Base-by-base conservation (phyloP, 177 flowering plant genomes). In the Telopea speciosissima region DNA sequence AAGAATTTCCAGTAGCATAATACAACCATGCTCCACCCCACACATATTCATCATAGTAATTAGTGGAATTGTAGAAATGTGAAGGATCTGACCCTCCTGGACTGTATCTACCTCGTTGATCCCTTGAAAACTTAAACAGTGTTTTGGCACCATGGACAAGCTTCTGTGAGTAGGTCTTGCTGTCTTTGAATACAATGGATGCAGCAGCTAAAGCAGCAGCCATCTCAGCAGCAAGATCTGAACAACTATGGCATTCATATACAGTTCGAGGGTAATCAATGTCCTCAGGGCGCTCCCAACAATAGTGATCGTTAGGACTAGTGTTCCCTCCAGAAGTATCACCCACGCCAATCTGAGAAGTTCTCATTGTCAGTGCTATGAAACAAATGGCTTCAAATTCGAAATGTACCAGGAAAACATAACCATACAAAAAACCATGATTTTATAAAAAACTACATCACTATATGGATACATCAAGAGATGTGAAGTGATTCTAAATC, bases 11-110 rank as follows among this genome's bases (percentile, higher is more conserved):
- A 17, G 99, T 96, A n/a, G 99, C 99, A 72, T 91, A 96, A 65
- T 87, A 95, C 73, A 96, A 63, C 99, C 99, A 96, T 14, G 97
- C 86, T 22, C 87, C 88, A 31, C 99, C 97, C 99, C 99, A 96
- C 16, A 93, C 76, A 70, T 77, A 89, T 80, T 96, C 99, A 74
- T 96, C 99, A 86, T 85, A 96, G 78, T 93, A 93, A 69, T 84
- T 79, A 40, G 87, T 77, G 16, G 99, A 96, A 71, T 96, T 96
- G 67, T 96, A 96, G 80, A 87, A 93, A 1, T 61, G 52, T 17
- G 86, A 73, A 62, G 93, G 77, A 16, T 85, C 92, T 0, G 86
- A 21, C 65, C 84, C 81, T 42, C 88, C 84, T 0, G 74, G 70
- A 79, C 92, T 89, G 75, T 96, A 96, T 75, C 89, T 83, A 65